These are phyloP conservation scores for Nymphaea colorata DNA, from an alignment of 164 flowering plant genomes.

Conservation along the genomic window DNA sequence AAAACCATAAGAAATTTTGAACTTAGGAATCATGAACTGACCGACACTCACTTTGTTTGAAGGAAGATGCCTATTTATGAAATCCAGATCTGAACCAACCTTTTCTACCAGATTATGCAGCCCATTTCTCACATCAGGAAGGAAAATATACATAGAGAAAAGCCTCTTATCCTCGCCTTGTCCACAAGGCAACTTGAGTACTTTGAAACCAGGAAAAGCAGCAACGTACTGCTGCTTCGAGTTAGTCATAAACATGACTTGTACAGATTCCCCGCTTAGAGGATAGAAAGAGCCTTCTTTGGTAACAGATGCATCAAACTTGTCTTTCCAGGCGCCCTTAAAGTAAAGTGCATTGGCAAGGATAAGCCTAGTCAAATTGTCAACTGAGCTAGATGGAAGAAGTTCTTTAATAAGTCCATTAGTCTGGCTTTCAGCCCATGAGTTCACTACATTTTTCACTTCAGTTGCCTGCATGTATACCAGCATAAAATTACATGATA, in stretches of 20 bases:
- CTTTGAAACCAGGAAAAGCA: constrained; percentile 45
- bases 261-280: constrained; percentile 36
- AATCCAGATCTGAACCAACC: constrained; percentile 25
- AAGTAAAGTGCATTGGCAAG: constrained; percentile 70
- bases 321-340: constrained; percentile 60
- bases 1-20: constrained; percentile 53
- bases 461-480: constrained; percentile 36
- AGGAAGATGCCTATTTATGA: constrained; percentile 41
- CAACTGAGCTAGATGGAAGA: constrained; percentile 54
- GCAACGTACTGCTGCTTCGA: constrained; percentile 33
- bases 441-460: constrained; percentile 40
- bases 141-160: constrained; percentile 61
- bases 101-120: constrained; percentile 39
- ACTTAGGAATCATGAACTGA: constrained; percentile 48
- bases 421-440: constrained; percentile 61
- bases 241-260: constrained; percentile 68
- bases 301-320: constrained; percentile 47
- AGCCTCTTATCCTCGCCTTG: constrained; percentile 47
- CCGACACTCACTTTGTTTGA: constrained; percentile 28
- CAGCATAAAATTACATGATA: constrained; percentile 1
- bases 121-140: constrained; percentile 57
- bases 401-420: constrained; percentile 62
- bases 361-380: constrained; percentile 34
- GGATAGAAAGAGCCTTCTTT: constrained; percentile 43
- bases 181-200: constrained; percentile 46